phyloP scores from a whole-genome alignment of 306 rosid species.

The Cucurbita maxima region DNA sequence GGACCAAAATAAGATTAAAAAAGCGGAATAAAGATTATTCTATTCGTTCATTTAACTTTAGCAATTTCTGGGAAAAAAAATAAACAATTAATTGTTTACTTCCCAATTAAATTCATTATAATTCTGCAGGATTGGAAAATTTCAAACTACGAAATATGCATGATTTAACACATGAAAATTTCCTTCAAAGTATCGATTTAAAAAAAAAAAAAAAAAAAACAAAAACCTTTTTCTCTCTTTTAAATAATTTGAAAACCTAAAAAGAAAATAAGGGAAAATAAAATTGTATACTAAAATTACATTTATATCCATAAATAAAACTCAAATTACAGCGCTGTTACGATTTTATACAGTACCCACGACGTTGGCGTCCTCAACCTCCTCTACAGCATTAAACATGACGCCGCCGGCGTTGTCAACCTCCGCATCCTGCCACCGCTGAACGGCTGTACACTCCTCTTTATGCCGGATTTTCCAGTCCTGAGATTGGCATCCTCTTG shows the following conservation, averaged over 20 bases:
- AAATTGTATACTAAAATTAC: background rate
- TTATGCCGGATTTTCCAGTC: constrained; percentile 81
- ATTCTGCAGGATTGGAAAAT: too few species aligned
- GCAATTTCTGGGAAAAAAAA: too few species aligned
- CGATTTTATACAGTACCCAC: background rate
- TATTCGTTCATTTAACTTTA: too few species aligned
- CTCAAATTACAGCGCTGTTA: background rate
- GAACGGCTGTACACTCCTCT: constrained; percentile 17
- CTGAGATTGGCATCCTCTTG: constrained; percentile 73
- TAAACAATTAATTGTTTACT: background rate
- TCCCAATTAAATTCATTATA: too few species aligned
- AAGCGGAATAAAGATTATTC: too few species aligned
- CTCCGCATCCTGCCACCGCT: background rate
- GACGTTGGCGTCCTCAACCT: background rate
- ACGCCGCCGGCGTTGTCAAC: background rate
- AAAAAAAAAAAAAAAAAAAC: background rate
- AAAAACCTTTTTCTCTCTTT: too few species aligned
- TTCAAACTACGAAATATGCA: too few species aligned
- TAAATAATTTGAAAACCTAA: too few species aligned
- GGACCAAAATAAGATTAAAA: too few species aligned
- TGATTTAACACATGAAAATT: too few species aligned
- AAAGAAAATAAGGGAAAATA: background rate
- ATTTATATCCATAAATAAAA: background rate
- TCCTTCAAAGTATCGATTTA: too few species aligned
- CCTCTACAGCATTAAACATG: background rate